Evolutionary conservation across 2,329 filamentous ascomycete species (phyloP).

Genomic region (Ophiostoma ulmi): DNA sequence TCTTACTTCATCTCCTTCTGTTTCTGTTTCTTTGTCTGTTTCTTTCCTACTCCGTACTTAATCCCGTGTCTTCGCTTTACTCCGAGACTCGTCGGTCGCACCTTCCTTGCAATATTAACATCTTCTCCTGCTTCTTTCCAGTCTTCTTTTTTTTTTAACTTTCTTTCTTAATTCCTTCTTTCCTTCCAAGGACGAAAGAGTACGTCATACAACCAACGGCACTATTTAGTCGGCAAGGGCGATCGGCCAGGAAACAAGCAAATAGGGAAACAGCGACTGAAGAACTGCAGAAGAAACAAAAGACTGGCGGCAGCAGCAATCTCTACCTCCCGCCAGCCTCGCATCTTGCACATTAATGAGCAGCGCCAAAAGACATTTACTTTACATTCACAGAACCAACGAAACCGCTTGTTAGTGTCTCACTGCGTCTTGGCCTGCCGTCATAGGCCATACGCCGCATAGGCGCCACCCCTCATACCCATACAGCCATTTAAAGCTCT

Average conservation of each 20-base stretch:
- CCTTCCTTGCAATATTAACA: not conserved
- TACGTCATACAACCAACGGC: not conserved
- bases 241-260: not conserved
- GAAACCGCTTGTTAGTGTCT: not conserved
- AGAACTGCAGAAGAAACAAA: not conserved
- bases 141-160: not conserved
- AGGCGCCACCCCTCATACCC: not conserved
- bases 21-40: not conserved
- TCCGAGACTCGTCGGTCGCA: not conserved
- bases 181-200: not conserved
- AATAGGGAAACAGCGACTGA: not conserved
- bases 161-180: not conserved
- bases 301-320: not conserved
- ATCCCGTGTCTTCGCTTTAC: not conserved
- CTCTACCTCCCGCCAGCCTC: not conserved
- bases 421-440: not conserved
- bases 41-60: not conserved
- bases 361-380: not conserved
- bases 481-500: not conserved
- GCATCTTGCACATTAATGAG: not conserved
- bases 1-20: not conserved
- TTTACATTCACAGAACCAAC: not conserved
- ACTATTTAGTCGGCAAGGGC: not conserved
- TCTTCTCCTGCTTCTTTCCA: not conserved
- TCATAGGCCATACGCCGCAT: not conserved